Evolutionary conservation across 176 grass and related monocot species (phyloP), one percentile per base, ranked within the genome.

Genomic region (Chloris gayana): DNA sequence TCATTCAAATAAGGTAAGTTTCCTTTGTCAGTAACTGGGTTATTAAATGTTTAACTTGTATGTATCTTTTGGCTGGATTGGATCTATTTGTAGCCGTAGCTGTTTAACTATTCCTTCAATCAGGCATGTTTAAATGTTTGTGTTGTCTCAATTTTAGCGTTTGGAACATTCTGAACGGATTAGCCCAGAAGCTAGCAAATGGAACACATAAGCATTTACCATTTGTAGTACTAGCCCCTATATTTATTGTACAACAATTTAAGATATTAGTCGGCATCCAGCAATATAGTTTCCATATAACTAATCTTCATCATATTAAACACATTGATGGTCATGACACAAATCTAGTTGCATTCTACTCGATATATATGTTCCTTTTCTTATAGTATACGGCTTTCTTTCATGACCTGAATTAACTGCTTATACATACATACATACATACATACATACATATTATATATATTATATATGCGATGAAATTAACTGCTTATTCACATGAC

Each of bases 1-100:
- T 76, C 45, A 26, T 77, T 73, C 45, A 77, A 84, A 85, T 78
- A 82, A 72, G 78, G 83, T 82, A 82, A 61, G 59, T 25, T 27
- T 71, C 65, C 38, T 54, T 42, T 78, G 9, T 60, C 25, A 47
- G 44, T 19, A 60, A 67, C 46, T 22, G 17, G 17, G 8, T 70
- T 7, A 6, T 70, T 79, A 35, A 17, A 38, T 88, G 12, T 58
- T 67, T 11, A 39, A 44, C 6, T 64, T 71, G n/a, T n/a, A 27
- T 35, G n/a, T 83, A n/a, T 80, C 44, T 72, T 39, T 14, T 68
- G 27, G 57, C 21, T 6, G 8, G 63, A 63, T 88, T 4, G 34
- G 24, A 69, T 69, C 56, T 69, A 22, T 2, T 30, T 79, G 12
- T 66, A 61, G 30, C 67, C 83, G 30, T 50, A 80, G 2, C 1